These are phyloP conservation scores for Mycocentrospora acerina DNA, from an alignment of 2,329 filamentous ascomycete genomes.

Conservation along the genomic window DNA sequence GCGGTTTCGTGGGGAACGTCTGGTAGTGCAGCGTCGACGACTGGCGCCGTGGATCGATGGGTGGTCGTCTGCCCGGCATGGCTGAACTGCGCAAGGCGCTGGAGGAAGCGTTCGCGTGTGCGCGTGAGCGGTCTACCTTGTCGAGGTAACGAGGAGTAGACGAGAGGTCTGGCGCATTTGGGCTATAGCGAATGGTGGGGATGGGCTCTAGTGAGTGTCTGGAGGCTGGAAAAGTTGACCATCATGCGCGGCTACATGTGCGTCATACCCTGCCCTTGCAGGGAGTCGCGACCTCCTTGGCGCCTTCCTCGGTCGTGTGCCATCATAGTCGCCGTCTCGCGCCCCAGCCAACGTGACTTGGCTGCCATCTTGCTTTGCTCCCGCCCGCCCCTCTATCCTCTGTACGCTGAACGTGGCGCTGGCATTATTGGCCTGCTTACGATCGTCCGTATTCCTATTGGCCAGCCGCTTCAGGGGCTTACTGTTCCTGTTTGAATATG, in stretches of 20 bases:
- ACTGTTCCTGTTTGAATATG: too few species aligned
- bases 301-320: too few species aligned
- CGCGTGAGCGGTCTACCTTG: conserved; percentile 20
- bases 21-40: conserved; percentile 70
- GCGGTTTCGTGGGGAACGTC: conserved; percentile 76
- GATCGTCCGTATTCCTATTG: too few species aligned
- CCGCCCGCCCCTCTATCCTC: too few species aligned
- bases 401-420: not conserved
- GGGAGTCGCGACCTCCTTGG: too few species aligned
- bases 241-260: too few species aligned
- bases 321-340: too few species aligned
- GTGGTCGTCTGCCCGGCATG: conserved; percentile 38
- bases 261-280: too few species aligned
- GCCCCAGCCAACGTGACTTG: too few species aligned
- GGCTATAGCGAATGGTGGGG: conserved; percentile 3
- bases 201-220: not conserved
- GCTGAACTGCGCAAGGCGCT: conserved; percentile 12
- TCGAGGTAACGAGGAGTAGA: conserved; percentile 10
- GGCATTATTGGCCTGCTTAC: too few species aligned
- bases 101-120: conserved; percentile 6
- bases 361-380: too few species aligned
- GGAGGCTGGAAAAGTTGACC: not conserved
- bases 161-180: conserved; percentile 15
- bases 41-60: conserved; percentile 44
- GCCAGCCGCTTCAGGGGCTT: too few species aligned